Evolutionary conservation across 78 protist genomes (phyloP), one percentile per base, ranked within the genome.

Genomic region (Dictyostelium firmibasis): DNA sequence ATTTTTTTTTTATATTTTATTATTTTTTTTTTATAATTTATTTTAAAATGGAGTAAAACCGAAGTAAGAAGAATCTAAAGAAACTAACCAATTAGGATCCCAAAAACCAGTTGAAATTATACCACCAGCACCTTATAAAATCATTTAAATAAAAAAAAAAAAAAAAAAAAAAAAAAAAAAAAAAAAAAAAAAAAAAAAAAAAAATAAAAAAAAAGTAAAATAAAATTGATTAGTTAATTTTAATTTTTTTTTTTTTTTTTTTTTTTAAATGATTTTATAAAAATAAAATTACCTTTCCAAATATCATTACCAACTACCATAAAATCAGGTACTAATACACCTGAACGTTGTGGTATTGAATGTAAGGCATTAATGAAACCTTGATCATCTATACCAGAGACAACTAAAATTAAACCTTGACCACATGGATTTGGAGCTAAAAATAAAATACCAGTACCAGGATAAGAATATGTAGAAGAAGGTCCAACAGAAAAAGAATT

Each of bases 371-470:
- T 86, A n/a, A 29, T 36, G 27, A 86, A 86, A 27, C 92, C 92
- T 57, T 10, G 1, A 10, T 44, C 20, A 75, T 50, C 67, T 11
- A 27, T 20, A 57, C 85, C 92, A 10, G 81, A 60, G 14, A 86
- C 84, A 5, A 76, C 84, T 20, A 86, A 57, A 14, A 86, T 5
- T 76, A 86, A 38, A 57, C 92, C 92, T 25, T 35, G 77, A 16
- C 84, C 84, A 60, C 92, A 86, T 60, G 78, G 72, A 57, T 86
- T 86, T 44, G 92, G 92, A 13, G 85, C 83, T 35, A 86, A 25
- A 20, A 43, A 77, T 36, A 75, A 9, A 23, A 76, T 43, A 57
- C 92, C 92, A 33, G 43, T 77, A 38, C 79, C 78, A 18, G 62
- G 11, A 47, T 29, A 31, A 14, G 62, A 23, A 10, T 82, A 82